Percentiles rank a stretch among this genome's conserved stretches.
Conservation (phyloP, 225 moss, liverwort and hornwort species). For the Rhytidiadelphus loreus region DNA sequence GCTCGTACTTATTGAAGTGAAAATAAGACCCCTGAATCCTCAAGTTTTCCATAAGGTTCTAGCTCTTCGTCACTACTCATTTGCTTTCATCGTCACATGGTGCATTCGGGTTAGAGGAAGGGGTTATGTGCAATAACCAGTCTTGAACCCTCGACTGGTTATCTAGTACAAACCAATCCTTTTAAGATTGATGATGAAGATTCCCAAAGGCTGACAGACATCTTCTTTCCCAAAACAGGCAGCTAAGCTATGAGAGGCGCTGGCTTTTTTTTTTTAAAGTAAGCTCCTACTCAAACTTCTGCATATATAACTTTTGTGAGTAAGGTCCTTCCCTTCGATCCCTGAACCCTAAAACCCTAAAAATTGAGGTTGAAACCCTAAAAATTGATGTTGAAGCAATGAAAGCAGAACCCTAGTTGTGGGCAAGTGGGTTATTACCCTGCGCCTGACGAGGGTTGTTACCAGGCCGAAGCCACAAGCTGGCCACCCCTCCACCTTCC, state of each 20-base stretch:
- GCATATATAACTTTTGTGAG: neutral
- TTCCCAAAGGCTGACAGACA: neutral
- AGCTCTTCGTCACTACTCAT: neutral
- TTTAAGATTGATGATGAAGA: neutral
- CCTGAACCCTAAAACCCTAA: neutral
- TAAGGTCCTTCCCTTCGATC: neutral
- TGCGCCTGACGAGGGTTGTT: neutral
- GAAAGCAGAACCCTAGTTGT: neutral
- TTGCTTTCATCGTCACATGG: neutral
- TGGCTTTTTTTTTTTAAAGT: no score
- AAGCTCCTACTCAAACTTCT: neutral
- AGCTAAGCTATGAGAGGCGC: neutral
- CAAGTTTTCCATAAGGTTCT: neutral
- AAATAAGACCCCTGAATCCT: neutral
- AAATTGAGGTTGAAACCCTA: neutral
- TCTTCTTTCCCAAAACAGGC: neutral
- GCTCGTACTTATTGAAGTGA: neutral
- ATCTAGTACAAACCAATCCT: neutral
- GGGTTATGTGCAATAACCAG: neutral
- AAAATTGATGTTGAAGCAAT: neutral
- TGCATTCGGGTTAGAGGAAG: no score
- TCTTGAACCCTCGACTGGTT: neutral
- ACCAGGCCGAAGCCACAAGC: neutral
- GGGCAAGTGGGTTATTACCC: neutral
- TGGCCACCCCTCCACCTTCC: conserved; percentile 1